A percentile compares a stretch with the other conserved stretches of the same genome.
Evolutionary conservation across 352 stramenopile species (phyloP).

Genomic region (Sclerospora graminicola): DNA sequence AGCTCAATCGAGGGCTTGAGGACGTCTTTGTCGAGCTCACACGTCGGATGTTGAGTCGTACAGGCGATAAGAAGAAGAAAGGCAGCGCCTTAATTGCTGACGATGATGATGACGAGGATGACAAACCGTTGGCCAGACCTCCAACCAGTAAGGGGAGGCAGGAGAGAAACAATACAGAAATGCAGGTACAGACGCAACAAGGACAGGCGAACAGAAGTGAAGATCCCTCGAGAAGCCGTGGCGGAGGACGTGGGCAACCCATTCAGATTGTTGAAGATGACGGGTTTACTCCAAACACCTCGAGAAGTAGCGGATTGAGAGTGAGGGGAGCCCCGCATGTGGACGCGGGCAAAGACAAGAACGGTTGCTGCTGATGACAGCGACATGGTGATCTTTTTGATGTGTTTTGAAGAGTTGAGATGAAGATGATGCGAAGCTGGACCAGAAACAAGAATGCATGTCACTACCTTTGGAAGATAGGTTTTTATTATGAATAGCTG

Average conservation of each 20-base stretch:
- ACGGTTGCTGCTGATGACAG: constrained; percentile 39
- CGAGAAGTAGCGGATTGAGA: constrained; percentile 28
- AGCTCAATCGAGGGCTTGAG: constrained; percentile 87
- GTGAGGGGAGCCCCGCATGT: constrained; percentile 38
- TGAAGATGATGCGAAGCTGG: constrained; percentile 2
- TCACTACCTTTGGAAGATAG: constrained; percentile 1
- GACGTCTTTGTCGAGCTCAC: constrained; percentile 87
- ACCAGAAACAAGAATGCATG: constrained; percentile 16
- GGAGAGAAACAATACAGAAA: constrained; percentile 1
- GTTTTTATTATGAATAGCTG: neutral
- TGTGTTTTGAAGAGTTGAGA: constrained; percentile 5
- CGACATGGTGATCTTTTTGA: constrained; percentile 5
- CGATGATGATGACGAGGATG: constrained; percentile 38
- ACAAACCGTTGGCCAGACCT: constrained; percentile 17
- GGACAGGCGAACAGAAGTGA: constrained; percentile 19
- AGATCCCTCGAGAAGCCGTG: constrained; percentile 25
- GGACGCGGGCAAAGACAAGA: constrained; percentile 46
- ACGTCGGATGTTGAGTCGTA: constrained; percentile 68
- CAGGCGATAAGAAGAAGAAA: constrained; percentile 70
- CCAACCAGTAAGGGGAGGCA: constrained; percentile 14
- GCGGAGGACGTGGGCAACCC: constrained; percentile 35
- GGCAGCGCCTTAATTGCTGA: constrained; percentile 66
- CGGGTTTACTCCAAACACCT: constrained; percentile 16
- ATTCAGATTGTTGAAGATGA: constrained; percentile 61
- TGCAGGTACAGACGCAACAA: constrained; percentile 5